Evolutionary conservation across 495 filamentous ascomycete species (phyloP).

Genomic region (Penicillium subrubescens): DNA sequence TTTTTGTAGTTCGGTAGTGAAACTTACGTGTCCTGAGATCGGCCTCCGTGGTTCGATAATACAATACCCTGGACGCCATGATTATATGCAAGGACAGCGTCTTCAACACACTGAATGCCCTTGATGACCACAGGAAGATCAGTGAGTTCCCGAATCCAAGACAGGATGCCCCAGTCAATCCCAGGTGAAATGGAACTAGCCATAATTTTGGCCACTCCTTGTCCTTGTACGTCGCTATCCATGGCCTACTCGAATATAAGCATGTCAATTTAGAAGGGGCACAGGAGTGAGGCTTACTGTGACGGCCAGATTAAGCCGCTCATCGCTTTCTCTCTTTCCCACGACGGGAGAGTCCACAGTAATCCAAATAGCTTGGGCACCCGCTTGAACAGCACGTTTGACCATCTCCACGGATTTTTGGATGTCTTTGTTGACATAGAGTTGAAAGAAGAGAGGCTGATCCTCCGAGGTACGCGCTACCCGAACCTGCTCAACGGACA

Average conservation of each 20-base stretch:
- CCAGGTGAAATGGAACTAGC: conserved; percentile 80
- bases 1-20: background rate
- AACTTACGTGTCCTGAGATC: conserved; percentile 47
- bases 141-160: conserved; percentile 78
- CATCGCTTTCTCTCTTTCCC: conserved; percentile 64
- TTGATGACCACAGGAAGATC: conserved; percentile 87
- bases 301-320: conserved; percentile 59
- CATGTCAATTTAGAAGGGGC: background rate
- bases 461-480: conserved; percentile 49
- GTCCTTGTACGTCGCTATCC: conserved; percentile 31
- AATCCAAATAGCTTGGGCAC: conserved; percentile 72
- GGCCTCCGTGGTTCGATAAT: conserved; percentile 55
- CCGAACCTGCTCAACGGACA: conserved; percentile 70
- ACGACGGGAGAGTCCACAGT: conserved; percentile 68
- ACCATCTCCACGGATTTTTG: conserved; percentile 76
- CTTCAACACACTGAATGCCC: conserved; percentile 86
- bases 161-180: conserved; percentile 79
- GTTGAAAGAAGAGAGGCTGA: conserved; percentile 81
- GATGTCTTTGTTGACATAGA: conserved; percentile 87
- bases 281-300: conserved; percentile 17
- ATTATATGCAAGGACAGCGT: conserved; percentile 75
- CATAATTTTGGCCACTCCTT: conserved; percentile 76
- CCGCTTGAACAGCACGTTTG: conserved; percentile 72
- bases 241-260: conserved; percentile 5
- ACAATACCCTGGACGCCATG: conserved; percentile 80